Evolutionary conservation across 345 rosid genomes (phyloP), one percentile per base, ranked within the genome.

Genomic region (Streptanthus diversifolius): DNA sequence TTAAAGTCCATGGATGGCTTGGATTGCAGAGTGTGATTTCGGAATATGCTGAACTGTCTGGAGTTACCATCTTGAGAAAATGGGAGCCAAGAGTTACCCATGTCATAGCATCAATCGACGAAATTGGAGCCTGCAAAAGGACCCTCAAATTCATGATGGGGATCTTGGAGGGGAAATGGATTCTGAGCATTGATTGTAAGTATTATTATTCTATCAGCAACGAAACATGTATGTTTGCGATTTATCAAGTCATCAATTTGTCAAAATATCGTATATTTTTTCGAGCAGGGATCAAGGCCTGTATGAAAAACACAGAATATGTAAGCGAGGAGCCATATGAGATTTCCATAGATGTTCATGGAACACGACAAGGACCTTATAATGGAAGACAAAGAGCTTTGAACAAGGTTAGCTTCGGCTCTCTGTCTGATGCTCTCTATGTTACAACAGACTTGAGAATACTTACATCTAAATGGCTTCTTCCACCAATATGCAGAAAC

Each of bases 111-210:
- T 91, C 99, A 56, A 77, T 80, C 10, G 82, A 95, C 49, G 88
- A 88, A 71, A 91, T 83, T 53, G 88, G 96, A 76, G 96, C 93
- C 6, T 87, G 96, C 86, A 87, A 75, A 84, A 88, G 99, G 75
- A 95, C 97, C 35, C 81, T 90, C 47, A 95, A 95, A 68, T 57
- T 86, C 45, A 75, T 93, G 76, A 90, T 82, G 91, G 99, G 86
- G 29, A 85, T 91, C 79, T 81, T 91, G 80, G 91, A 86, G 85
- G 98, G 99, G 61, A 95, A 87, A 79, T 95, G 99, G 97, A 84
- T 91, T 72, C 79, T 95, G 70, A 86, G 58, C 63, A 63, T 88
- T 64, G 85, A 91, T 19, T 95, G 99, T 88, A 7, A 88, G 98
- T 85, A 37, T 54, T 43, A 4, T 29, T 55, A 19, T 25, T 33